A percentile compares a stretch with the other conserved stretches of the same genome.
These are phyloP conservation scores for Malassezia equina DNA, from an alignment of 1,284 basidiomycete species.

Conservation along the genomic window DNA sequence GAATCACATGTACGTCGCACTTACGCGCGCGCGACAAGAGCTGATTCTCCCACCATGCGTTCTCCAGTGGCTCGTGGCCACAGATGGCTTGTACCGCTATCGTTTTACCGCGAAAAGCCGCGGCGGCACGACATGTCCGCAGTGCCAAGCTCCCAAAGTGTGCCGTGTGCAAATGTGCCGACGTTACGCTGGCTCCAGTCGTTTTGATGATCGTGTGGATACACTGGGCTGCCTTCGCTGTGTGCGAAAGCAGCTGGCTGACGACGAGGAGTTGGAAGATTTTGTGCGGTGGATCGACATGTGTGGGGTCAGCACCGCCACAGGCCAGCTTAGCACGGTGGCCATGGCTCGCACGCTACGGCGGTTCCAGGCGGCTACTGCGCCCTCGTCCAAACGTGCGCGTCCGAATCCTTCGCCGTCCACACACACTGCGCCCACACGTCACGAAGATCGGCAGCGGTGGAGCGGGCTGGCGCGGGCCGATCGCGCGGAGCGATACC, in stretches of 20 bases:
- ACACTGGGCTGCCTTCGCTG: constrained; percentile 14
- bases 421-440: neutral
- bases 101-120: constrained; percentile 6
- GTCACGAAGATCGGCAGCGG: neutral
- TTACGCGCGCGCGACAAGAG: constrained; percentile 30
- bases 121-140: neutral
- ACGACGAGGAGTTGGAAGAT: constrained; percentile 14
- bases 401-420: neutral
- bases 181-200: neutral
- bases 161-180: constrained; percentile 7
- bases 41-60: constrained; percentile 23
- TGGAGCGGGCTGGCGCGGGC: neutral
- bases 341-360: neutral
- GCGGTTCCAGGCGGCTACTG: neutral
- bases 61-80: constrained; percentile 29
- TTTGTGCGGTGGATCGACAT: constrained; percentile 18
- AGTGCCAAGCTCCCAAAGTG: constrained; percentile 8
- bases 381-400: neutral
- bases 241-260: constrained; percentile 6
- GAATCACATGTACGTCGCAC: constrained; percentile 36
- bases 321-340: constrained; percentile 2
- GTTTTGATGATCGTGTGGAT: neutral
- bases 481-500: neutral
- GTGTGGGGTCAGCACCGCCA: constrained; percentile 14
- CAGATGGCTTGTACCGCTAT: constrained; percentile 24